Conservation (phyloP, 495 filamentous ascomycete species). For the Aspergillus olivimuriae region DNA sequence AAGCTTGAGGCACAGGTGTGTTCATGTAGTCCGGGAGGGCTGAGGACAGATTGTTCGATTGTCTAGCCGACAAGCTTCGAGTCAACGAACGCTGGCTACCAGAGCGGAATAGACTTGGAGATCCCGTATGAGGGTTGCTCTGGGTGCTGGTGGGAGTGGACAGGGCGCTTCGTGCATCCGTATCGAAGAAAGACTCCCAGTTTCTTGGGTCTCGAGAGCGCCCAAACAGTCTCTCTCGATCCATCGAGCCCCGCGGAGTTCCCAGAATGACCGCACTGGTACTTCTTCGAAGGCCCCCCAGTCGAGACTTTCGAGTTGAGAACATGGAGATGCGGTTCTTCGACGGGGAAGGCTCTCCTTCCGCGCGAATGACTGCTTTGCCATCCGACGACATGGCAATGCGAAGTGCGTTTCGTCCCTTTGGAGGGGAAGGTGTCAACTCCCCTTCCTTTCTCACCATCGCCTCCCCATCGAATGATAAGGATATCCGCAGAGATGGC, state of each 20-base stretch:
- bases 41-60: slow-evolving; percentile 48
- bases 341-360: slow-evolving; percentile 43
- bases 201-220: slow-evolving; percentile 75
- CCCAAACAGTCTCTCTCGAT: slow-evolving; percentile 46
- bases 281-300: slow-evolving; percentile 54
- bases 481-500: slow-evolving; percentile 52
- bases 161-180: slow-evolving; percentile 63
- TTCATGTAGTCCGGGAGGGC: slow-evolving; percentile 39
- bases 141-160: slow-evolving; percentile 65
- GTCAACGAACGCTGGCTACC: slow-evolving; percentile 44
- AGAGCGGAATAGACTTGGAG: slow-evolving; percentile 66
- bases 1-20: slow-evolving; percentile 33
- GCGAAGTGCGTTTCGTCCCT: slow-evolving; percentile 35
- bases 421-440: slow-evolving; percentile 65
- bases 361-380: slow-evolving; percentile 41
- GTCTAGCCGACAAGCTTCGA: slow-evolving; percentile 36
- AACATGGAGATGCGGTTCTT: slow-evolving; percentile 49
- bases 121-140: slow-evolving; percentile 61
- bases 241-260: slow-evolving; percentile 23
- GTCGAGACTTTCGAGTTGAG: slow-evolving; percentile 43
- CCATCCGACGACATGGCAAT: slow-evolving; percentile 49
- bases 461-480: slow-evolving; percentile 78
- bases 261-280: slow-evolving; percentile 48
- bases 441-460: slow-evolving; percentile 63
- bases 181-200: slow-evolving; percentile 79